Evolutionary conservation across 164 flowering plant genomes (phyloP).

Genomic region (Macadamia integrifolia): DNA sequence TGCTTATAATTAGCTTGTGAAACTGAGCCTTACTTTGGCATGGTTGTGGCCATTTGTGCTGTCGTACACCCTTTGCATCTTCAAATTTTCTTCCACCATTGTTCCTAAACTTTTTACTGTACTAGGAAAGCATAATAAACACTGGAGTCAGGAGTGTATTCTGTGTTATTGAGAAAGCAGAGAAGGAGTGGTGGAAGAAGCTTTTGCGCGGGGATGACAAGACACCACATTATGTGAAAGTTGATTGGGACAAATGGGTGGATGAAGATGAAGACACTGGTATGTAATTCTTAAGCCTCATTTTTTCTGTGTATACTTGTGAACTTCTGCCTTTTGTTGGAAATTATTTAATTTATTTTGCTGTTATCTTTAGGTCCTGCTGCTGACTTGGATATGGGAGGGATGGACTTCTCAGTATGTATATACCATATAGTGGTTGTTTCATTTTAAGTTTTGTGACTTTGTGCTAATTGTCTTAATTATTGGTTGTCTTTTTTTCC

Average conservation of each 20-base stretch:
- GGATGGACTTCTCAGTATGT: constrained; percentile 92
- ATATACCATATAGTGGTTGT: not conserved
- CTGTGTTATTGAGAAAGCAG: constrained; percentile 79
- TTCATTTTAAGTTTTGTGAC: not conserved
- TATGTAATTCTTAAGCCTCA: constrained; percentile 8
- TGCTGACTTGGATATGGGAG: constrained; percentile 63
- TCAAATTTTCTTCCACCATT: not conserved
- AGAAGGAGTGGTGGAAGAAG: constrained; percentile 85
- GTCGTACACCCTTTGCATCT: too few relatives aligned
- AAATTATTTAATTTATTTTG: not conserved
- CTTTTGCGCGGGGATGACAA: constrained; percentile 58
- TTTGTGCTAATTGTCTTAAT: not conserved
- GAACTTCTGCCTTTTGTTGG: not conserved
- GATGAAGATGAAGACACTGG: constrained; percentile 83
- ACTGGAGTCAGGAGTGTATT: constrained; percentile 62
- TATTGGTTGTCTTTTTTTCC: constrained; percentile 4
- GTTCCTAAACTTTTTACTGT: not conserved
- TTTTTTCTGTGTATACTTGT: not conserved
- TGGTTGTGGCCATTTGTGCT: not conserved
- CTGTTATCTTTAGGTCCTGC: constrained; percentile 33
- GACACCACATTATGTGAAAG: constrained; percentile 74
- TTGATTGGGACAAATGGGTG: constrained; percentile 98
- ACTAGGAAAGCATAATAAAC: constrained; percentile 80
- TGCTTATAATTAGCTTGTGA: not conserved
- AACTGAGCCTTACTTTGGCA: too few relatives aligned